Percentiles rank a stretch among this genome's conserved stretches.
Conservation (phyloP, 805 yeast species). For the Yamadazyma ubonensis region DNA sequence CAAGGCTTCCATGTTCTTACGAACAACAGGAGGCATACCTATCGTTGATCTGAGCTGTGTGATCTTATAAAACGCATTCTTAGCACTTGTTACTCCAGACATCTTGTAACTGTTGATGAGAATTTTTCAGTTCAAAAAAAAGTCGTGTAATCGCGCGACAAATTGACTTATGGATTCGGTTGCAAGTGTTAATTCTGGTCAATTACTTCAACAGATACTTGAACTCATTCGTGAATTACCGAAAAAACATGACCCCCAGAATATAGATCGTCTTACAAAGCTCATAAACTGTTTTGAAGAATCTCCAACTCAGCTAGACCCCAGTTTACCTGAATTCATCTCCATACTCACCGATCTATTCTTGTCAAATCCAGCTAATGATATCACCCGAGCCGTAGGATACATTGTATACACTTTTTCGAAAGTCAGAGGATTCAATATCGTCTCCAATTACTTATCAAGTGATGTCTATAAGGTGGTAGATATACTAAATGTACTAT, state of each 20-base stretch:
- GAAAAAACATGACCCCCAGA: neutral
- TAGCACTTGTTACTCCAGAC: constrained; percentile 2
- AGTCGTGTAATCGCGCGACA: constrained; percentile 5
- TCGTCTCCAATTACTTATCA: constrained; percentile 55
- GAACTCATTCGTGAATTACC: neutral
- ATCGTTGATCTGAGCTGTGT: constrained; percentile 80
- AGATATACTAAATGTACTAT: constrained; percentile 19
- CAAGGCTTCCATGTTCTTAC: constrained; percentile 63
- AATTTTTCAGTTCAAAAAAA: constrained; percentile 1
- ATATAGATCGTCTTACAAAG: constrained; percentile 1
- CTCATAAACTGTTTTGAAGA: constrained; percentile 52
- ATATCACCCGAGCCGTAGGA: constrained; percentile 18
- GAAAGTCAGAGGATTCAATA: constrained; percentile 66
- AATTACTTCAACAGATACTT: neutral
- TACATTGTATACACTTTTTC: constrained; percentile 54
- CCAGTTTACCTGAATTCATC: neutral
- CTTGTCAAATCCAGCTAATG: neutral
- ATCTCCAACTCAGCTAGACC: constrained; percentile 52
- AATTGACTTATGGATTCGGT: neutral
- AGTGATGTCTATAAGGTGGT: constrained; percentile 56
- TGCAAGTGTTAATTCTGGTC: neutral
- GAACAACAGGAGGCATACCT: constrained; percentile 71
- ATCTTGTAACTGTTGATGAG: neutral
- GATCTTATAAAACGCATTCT: constrained; percentile 45
- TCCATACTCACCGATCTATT: constrained; percentile 1